These are phyloP conservation scores for Pestalotiopsis sp. DNA, from an alignment of 2,329 filamentous ascomycete species.

Conservation along the genomic window DNA sequence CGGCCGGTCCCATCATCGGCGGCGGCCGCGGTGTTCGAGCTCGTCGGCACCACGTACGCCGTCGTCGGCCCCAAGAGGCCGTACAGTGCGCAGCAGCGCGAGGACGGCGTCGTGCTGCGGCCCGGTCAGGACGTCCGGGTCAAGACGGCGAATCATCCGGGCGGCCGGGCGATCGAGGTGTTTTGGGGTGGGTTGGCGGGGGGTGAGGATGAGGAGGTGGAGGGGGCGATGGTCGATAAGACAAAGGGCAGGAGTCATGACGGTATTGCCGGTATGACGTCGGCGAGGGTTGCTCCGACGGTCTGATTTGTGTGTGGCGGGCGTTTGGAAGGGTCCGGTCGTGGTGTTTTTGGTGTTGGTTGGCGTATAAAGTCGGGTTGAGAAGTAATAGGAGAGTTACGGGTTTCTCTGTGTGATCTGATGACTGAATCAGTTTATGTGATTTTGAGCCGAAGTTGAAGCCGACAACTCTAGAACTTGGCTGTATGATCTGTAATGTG, in stretches of 20 bases:
- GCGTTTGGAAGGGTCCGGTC: no score
- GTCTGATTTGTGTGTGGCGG: no score
- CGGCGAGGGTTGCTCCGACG: no score
- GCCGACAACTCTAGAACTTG: no score
- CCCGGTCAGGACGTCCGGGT: neutral
- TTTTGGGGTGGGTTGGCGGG: neutral
- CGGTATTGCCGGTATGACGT: no score
- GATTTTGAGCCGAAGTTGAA: no score
- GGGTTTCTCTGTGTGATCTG: no score
- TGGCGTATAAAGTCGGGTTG: no score
- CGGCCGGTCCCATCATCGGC: neutral
- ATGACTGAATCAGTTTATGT: no score
- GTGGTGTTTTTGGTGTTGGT: no score
- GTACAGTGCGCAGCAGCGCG: neutral
- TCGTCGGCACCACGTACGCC: conserved; percentile 1
- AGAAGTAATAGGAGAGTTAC: no score
- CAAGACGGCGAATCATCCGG: neutral
- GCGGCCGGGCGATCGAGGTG: neutral
- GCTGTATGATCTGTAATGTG: no score
- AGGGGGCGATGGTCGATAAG: neutral
- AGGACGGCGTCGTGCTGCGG: neutral
- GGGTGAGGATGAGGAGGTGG: neutral
- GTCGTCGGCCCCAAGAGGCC: neutral
- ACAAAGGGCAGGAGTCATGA: neutral
- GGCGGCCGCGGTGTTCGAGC: neutral